Percentiles rank a stretch among this genome's conserved stretches.
Conservation (phyloP, 169 alveolate species). For the Plasmodium sp. region DNA sequence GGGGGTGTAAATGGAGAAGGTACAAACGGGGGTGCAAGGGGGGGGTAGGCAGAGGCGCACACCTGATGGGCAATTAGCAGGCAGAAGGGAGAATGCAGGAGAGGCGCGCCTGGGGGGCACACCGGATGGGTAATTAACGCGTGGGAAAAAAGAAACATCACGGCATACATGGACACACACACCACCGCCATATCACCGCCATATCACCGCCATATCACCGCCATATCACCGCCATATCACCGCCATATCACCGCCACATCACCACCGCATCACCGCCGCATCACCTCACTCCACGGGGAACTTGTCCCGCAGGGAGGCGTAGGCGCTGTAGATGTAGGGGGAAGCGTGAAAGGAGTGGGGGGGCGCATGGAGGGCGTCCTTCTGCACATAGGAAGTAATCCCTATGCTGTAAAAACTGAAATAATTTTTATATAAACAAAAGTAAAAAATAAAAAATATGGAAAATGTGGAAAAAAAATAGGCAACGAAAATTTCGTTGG, state of each 20-base stretch:
- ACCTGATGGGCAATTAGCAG: background rate
- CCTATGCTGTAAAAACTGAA: constrained; percentile 74
- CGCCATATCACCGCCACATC: background rate
- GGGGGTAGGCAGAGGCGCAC: background rate
- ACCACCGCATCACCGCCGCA: no score
- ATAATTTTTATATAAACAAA: constrained; percentile 65
- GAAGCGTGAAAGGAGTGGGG: constrained; percentile 13
- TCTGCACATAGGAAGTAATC: constrained; percentile 34
- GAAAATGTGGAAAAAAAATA: constrained; percentile 75
- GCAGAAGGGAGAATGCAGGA: background rate
- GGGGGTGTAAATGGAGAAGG: background rate
- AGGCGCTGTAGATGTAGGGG: background rate
- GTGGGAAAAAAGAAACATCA: background rate
- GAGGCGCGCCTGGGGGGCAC: background rate
- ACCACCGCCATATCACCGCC: background rate
- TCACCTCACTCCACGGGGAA: constrained; percentile 20
- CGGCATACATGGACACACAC: background rate
- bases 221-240: background rate
- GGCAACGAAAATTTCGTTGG: constrained; percentile 76
- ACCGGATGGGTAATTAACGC: no score
- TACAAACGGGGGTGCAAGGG: background rate
- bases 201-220: no score
- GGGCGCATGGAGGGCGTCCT: background rate
- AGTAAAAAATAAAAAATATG: constrained; percentile 65
- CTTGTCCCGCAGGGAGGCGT: constrained; percentile 23